These are phyloP conservation scores for Chamaecyparis obtusa DNA, from an alignment of 75 land plant genomes.

Conservation along the genomic window DNA sequence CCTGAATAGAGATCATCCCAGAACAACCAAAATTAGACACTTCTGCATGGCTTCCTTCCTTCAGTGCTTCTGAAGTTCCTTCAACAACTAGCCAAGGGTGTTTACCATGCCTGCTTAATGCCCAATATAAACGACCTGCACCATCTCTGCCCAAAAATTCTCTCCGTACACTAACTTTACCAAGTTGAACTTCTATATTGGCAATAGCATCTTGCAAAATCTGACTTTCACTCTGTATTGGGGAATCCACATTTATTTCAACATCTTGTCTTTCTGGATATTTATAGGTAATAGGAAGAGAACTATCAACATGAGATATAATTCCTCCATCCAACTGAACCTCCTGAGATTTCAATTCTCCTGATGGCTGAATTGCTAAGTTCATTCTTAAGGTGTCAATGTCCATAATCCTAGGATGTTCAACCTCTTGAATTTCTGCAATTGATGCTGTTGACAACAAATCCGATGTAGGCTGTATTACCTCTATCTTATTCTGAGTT, in stretches of 20 bases:
- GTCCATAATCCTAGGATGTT: neutral
- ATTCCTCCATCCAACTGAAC: neutral
- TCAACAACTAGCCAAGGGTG: conserved; percentile 62
- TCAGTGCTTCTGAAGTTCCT: conserved; percentile 16
- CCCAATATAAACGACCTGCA: conserved; percentile 72
- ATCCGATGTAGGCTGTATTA: neutral
- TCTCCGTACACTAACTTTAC: conserved; percentile 50
- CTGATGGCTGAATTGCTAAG: conserved; percentile 4
- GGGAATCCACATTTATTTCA: neutral
- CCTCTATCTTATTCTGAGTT: neutral
- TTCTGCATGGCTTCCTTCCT: neutral
- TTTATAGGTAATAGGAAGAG: neutral
- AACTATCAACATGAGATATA: neutral
- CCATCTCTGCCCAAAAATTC: conserved; percentile 78
- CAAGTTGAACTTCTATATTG: conserved; percentile 45
- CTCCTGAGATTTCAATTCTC: conserved; percentile 7
- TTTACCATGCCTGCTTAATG: conserved; percentile 36
- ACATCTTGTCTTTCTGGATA: neutral
- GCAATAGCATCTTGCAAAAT: conserved; percentile 43
- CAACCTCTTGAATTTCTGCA: neutral
- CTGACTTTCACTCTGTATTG: conserved; percentile 10
- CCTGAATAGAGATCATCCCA: neutral
- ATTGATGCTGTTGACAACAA: neutral
- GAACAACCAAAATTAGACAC: too few relatives aligned
- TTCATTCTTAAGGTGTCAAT: neutral